phyloP scores from a whole-genome alignment of 169 alveolate species.

The Cryptosporidium xiaoi region DNA sequence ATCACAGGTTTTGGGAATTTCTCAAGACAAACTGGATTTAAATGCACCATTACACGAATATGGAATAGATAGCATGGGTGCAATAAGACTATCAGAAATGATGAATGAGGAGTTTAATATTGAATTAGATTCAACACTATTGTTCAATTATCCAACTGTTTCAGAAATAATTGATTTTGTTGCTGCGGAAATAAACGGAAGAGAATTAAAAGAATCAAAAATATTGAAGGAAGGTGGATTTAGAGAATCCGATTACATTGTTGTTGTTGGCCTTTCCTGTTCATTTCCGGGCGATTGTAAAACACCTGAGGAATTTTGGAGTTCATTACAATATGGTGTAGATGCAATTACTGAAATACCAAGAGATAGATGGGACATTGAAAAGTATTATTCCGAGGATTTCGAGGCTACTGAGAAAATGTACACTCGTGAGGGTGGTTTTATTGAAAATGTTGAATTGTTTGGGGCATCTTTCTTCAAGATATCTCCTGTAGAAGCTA shows the following conservation, averaged over 20 bases:
- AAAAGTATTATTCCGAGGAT: constrained; percentile 81
- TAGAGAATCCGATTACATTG: constrained; percentile 62
- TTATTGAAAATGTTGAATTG: constrained; percentile 81
- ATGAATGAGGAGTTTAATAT: constrained; percentile 77
- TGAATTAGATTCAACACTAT: constrained; percentile 80
- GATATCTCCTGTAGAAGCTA: constrained; percentile 81
- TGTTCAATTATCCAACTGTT: constrained; percentile 82
- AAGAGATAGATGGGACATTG: constrained; percentile 83
- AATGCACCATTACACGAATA: constrained; percentile 83
- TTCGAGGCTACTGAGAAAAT: constrained; percentile 81
- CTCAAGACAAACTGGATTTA: constrained; percentile 54
- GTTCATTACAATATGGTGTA: constrained; percentile 75
- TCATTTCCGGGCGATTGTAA: constrained; percentile 81
- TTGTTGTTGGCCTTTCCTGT: constrained; percentile 80
- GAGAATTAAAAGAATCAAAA: not conserved
- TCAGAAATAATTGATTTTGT: constrained; percentile 79
- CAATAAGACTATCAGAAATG: constrained; percentile 80
- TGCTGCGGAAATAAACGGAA: constrained; percentile 68
- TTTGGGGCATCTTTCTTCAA: constrained; percentile 82
- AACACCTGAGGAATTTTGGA: constrained; percentile 78
- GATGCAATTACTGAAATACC: constrained; percentile 81
- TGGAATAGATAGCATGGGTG: constrained; percentile 82
- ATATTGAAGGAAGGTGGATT: constrained; percentile 18
- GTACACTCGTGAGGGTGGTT: constrained; percentile 85
- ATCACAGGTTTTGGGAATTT: constrained; percentile 72